Evolutionary conservation across 2,329 filamentous ascomycete genomes (phyloP).

Genomic region (Penicillium sp.): DNA sequence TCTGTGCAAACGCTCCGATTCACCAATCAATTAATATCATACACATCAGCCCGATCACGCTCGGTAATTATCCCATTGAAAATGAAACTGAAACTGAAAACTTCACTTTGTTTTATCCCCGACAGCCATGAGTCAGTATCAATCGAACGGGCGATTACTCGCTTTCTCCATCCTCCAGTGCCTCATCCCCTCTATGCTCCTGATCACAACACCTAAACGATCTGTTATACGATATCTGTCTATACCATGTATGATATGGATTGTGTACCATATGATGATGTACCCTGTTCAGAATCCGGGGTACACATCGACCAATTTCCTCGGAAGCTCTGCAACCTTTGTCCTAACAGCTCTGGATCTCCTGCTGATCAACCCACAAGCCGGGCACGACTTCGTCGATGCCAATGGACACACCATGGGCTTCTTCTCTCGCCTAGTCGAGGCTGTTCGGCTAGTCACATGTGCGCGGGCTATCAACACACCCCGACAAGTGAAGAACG

Average conservation of each 20-base stretch:
- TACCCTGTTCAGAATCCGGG: background rate
- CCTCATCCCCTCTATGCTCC: slow-evolving; percentile 4
- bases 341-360: slow-evolving; percentile 10
- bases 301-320: background rate
- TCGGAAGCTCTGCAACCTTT: slow-evolving; percentile 1
- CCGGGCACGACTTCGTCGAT: slow-evolving; percentile 4
- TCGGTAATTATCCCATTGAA: too few species aligned
- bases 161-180: background rate
- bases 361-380: slow-evolving; percentile 14
- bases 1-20: background rate
- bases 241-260: slow-evolving; percentile 8
- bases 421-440: slow-evolving; percentile 2
- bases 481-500: slow-evolving; percentile 20
- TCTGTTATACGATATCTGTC: slow-evolving; percentile 12
- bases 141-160: background rate
- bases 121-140: background rate
- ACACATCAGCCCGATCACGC: too few species aligned
- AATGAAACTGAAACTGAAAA: background rate
- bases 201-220: slow-evolving; percentile 8
- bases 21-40: background rate
- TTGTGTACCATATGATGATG: slow-evolving; percentile 2
- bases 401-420: background rate
- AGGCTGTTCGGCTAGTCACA: slow-evolving; percentile 4
- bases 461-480: slow-evolving; percentile 20
- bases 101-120: background rate